Base-by-base conservation (phyloP, 805 yeast genomes). In the Candida jianshihensis region DNA sequence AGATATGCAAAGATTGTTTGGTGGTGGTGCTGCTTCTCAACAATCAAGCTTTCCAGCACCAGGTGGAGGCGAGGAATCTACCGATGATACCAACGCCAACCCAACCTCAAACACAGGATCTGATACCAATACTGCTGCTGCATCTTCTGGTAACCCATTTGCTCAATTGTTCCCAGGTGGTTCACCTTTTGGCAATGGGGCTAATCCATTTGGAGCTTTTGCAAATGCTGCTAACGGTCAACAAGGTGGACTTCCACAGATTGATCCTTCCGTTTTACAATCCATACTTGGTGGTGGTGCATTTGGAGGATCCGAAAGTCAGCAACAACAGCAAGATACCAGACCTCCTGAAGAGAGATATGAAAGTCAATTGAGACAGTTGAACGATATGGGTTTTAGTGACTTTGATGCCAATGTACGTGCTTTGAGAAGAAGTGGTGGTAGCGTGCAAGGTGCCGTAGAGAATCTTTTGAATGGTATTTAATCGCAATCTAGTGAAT, bases 361-460 rank as follows among this genome's bases (percentile, higher is more conserved):
- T 54, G 89, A 78, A 54, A 45, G 68, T 3, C 92, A 81, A 56
- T 61, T 81, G 44, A 74, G 84, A 49, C 90, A 82, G 54, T 64
- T 81, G 50, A 84, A 81, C 54, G 90, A 83, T 52, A 80, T 83
- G 73, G 92, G 92, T 6, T 90, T 90, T 64, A 77, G 75, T 47
- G 97, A 90, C 48, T 90, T 90, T 56, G 97, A 90, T 48, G 73
- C 85, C 48, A 92, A 92, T 54, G 88, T 92, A 18, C 79, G 78
- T 20, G 97, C 97, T 2, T 71, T 92, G 51, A 78, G 97, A 65
- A 78, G 97, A 63, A 78, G 90, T 37, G 98, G 98, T 24, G 98
- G 98, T 8, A 85, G 89, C 44, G 97, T 90, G 19, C 96, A 90
- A 63, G 97, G 97, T 31, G 98, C 98, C 10, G 70, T 90, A 35